These are phyloP conservation scores for Staphylotrichum longicolle DNA, from an alignment of 495 filamentous ascomycete species.

Conservation along the genomic window DNA sequence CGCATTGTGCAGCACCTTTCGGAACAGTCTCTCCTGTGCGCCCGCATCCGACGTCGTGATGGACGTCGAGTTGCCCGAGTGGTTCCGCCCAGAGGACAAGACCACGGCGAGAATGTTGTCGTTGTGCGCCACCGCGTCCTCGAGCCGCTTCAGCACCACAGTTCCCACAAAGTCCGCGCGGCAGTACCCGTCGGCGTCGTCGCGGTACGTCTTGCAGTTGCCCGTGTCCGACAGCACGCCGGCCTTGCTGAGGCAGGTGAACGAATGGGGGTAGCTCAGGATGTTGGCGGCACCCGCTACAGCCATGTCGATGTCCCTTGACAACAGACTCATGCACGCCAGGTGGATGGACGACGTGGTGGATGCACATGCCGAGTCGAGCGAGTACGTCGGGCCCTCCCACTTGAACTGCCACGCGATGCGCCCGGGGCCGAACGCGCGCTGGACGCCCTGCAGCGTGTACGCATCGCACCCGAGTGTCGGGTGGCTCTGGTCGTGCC, in stretches of 20 bases:
- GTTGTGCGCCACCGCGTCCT: background rate
- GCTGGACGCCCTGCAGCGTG: background rate
- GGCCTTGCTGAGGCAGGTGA: background rate
- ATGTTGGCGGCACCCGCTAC: background rate
- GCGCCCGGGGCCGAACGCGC: background rate
- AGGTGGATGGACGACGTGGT: background rate
- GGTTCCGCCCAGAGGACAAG: background rate
- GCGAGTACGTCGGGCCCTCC: background rate
- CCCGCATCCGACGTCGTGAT: background rate
- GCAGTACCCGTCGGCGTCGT: background rate
- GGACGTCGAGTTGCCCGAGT: background rate
- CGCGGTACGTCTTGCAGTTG: background rate
- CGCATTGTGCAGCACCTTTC: background rate
- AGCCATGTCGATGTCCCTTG: background rate
- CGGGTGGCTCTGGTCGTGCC: background rate
- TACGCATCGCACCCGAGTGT: background rate
- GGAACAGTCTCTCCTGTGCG: background rate
- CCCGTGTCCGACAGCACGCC: background rate
- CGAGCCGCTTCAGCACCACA: slow-evolving; percentile 2
- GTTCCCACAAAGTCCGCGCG: background rate
- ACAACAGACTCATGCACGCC: background rate
- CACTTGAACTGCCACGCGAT: background rate
- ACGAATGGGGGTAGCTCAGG: background rate
- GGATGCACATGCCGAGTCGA: background rate
- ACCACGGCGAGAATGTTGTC: background rate